Evolutionary conservation across 192 early-diverging fungal species (phyloP).

Genomic region (Umbelopsis vinacea): DNA sequence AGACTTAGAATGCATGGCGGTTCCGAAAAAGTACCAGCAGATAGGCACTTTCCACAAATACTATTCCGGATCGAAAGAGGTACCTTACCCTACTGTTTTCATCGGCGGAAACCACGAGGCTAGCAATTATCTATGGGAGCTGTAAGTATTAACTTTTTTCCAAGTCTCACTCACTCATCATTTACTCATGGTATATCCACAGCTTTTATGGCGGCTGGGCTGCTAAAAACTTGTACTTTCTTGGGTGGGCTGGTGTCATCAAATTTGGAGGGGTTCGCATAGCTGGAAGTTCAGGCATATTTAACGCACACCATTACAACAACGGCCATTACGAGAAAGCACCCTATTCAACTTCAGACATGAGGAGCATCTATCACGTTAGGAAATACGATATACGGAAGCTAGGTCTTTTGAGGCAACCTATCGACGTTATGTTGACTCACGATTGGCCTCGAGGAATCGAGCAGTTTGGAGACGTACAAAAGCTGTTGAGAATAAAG

Average conservation of each 20-base stretch:
- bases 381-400: constrained; percentile 83
- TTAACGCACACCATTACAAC: constrained; percentile 63
- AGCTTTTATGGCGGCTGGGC: constrained; percentile 96
- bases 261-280: constrained; percentile 90
- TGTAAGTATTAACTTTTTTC: constrained; percentile 56
- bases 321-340: constrained; percentile 73
- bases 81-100: constrained; percentile 91
- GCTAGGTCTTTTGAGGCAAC: constrained; percentile 69
- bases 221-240: constrained; percentile 88
- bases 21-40: constrained; percentile 83
- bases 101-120: constrained; percentile 99
- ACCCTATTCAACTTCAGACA: constrained; percentile 72
- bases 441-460: constrained; percentile 97
- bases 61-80: constrained; percentile 79
- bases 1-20: constrained; percentile 82
- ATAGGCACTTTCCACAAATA: constrained; percentile 93
- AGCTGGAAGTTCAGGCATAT: constrained; percentile 94
- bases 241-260: constrained; percentile 87
- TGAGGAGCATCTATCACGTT: constrained; percentile 84
- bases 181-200: constrained; percentile 4
- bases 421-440: constrained; percentile 88
- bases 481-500: constrained; percentile 66
- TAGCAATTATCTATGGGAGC: constrained; percentile 91
- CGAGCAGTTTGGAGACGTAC: constrained; percentile 74
- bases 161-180: no score